Evolutionary conservation across 1,284 basidiomycete genomes (phyloP).

Genomic region (Boletus semigastroideus): DNA sequence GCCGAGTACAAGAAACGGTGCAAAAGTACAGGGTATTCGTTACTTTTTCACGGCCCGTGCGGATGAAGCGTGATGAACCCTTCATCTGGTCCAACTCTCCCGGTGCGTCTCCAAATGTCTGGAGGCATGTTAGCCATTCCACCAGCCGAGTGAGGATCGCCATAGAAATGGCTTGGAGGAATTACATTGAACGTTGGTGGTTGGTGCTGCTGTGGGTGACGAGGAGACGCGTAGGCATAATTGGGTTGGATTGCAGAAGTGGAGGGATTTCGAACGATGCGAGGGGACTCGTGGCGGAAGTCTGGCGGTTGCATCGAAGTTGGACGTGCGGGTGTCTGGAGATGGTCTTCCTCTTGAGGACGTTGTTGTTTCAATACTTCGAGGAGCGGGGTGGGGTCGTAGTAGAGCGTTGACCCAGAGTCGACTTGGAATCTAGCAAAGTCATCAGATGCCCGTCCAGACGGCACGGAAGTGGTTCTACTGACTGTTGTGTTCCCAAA

Average conservation of each 20-base stretch:
- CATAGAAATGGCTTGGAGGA: slow-evolving; percentile 38
- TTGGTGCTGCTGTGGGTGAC: slow-evolving; percentile 34
- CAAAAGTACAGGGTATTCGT: slow-evolving; percentile 12
- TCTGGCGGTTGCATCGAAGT: slow-evolving; percentile 34
- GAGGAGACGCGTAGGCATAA: slow-evolving; percentile 35
- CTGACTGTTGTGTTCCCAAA: slow-evolving; percentile 77
- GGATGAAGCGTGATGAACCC: slow-evolving; percentile 34
- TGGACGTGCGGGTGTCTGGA: slow-evolving; percentile 23
- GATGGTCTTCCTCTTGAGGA: slow-evolving; percentile 29
- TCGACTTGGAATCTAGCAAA: slow-evolving; percentile 47
- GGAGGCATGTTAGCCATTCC: slow-evolving; percentile 39
- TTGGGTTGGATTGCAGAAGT: slow-evolving; percentile 30
- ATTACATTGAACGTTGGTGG: slow-evolving; percentile 30
- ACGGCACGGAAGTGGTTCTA: slow-evolving; percentile 5
- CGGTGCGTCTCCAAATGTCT: slow-evolving; percentile 37
- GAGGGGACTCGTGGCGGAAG: slow-evolving; percentile 33
- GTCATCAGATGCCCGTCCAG: slow-evolving; percentile 5
- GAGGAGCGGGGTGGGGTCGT: slow-evolving; percentile 46
- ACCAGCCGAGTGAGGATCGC: slow-evolving; percentile 26
- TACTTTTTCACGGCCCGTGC: slow-evolving; percentile 25
- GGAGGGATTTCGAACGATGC: slow-evolving; percentile 29
- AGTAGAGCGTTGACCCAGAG: slow-evolving; percentile 51
- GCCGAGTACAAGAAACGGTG: neutral
- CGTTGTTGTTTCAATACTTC: slow-evolving; percentile 40
- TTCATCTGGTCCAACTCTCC: slow-evolving; percentile 33